Evolutionary conservation across 2,329 filamentous ascomycete species (phyloP).

Genomic region (Eutypa lata): DNA sequence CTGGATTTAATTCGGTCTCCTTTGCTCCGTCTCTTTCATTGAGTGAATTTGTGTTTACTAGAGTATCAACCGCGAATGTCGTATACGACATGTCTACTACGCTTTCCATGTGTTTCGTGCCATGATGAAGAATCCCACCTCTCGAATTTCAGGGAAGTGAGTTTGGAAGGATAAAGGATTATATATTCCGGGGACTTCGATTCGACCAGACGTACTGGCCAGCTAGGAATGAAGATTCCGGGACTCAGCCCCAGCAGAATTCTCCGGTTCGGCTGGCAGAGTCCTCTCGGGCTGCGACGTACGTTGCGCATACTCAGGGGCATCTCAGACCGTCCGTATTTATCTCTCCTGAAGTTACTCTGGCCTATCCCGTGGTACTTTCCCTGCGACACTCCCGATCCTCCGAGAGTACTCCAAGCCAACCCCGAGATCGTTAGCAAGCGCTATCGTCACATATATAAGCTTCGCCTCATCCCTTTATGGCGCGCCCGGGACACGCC

Average conservation of each 20-base stretch:
- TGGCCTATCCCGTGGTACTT: conserved; percentile 10
- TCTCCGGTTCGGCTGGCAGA: background rate
- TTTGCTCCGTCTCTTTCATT: background rate
- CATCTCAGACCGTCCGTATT: background rate
- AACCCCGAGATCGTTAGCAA: conserved; percentile 1
- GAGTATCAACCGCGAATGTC: background rate
- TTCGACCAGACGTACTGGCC: no score
- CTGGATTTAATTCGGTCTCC: background rate
- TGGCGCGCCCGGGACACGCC: conserved; percentile 21
- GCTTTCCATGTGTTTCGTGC: background rate
- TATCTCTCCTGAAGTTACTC: background rate
- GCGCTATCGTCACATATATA: conserved; percentile 7
- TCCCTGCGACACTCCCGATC: background rate
- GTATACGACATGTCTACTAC: background rate
- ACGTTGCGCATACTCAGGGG: background rate
- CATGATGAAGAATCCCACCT: background rate
- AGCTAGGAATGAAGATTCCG: background rate
- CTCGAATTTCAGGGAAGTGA: background rate
- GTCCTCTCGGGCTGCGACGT: background rate
- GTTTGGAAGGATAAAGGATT: background rate
- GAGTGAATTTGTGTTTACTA: background rate
- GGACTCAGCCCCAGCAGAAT: background rate
- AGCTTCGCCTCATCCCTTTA: conserved; percentile 8
- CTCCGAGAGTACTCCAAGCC: conserved; percentile 2
- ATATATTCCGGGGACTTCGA: background rate